Conservation (phyloP, 75 land plant genomes). For the Azolla pinnata region DNA sequence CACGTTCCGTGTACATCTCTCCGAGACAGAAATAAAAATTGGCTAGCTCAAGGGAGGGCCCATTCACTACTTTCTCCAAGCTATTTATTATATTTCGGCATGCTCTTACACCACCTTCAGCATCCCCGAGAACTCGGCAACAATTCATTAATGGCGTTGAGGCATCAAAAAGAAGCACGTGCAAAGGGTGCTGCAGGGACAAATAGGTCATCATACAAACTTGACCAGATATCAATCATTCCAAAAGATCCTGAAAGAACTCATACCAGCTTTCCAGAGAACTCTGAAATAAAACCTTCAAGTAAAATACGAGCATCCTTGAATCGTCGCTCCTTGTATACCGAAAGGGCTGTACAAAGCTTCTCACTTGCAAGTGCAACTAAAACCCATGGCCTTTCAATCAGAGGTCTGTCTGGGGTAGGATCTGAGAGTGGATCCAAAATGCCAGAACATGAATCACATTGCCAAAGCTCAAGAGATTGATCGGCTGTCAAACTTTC, state of each 20-base stretch:
- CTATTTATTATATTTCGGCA: slow-evolving; percentile 25
- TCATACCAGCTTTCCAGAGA: slow-evolving; percentile 33
- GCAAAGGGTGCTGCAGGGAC: slow-evolving; percentile 28
- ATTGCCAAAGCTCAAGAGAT: slow-evolving; percentile 22
- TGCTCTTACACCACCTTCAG: slow-evolving; percentile 28
- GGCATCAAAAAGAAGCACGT: slow-evolving; percentile 37
- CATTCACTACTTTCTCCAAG: slow-evolving; percentile 31
- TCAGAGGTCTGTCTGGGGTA: slow-evolving; percentile 1
- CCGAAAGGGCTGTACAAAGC: slow-evolving; percentile 20
- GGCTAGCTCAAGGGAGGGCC: slow-evolving; percentile 30
- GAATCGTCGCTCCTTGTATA: slow-evolving; percentile 30
- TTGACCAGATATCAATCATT: neutral
- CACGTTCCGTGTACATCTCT: slow-evolving; percentile 32
- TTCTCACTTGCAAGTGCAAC: slow-evolving; percentile 26
- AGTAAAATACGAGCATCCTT: slow-evolving; percentile 30
- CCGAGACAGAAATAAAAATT: slow-evolving; percentile 42
- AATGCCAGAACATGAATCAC: slow-evolving; percentile 28
- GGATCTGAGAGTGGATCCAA: slow-evolving; percentile 16
- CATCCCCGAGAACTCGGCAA: slow-evolving; percentile 39
- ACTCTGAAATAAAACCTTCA: slow-evolving; percentile 20
- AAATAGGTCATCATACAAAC: neutral
- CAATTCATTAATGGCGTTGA: slow-evolving; percentile 45
- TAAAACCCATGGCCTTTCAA: slow-evolving; percentile 26
- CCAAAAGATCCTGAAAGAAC: neutral
- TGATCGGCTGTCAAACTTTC: slow-evolving; percentile 2